Percentiles rank a stretch among this genome's conserved stretches.
Conservation (phyloP, 371 early-diverging fungal species). For the Choanephora cucurbitarum region DNA sequence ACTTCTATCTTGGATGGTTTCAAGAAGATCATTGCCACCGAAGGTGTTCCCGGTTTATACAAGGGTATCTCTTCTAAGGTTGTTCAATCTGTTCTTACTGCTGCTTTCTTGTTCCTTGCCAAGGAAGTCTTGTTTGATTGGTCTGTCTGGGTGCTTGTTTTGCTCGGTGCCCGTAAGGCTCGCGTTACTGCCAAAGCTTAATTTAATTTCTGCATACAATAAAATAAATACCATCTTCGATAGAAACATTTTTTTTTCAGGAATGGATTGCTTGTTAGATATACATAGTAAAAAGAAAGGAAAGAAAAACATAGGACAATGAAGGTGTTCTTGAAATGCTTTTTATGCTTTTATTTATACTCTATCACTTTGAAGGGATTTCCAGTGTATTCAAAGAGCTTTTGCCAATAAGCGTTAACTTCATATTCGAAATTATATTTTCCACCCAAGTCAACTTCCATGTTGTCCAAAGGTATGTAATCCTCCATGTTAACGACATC, state of each 20-base stretch:
- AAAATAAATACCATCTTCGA: not conserved
- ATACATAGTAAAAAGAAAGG: no score
- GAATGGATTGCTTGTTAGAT: no score
- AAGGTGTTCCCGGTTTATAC: conserved; percentile 83
- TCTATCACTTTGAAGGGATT: conserved; percentile 34
- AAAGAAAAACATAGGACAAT: not conserved
- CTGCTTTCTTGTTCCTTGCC: conserved; percentile 91
- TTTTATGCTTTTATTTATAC: conserved; percentile 26
- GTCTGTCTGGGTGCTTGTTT: conserved; percentile 66
- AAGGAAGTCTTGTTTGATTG: conserved; percentile 84
- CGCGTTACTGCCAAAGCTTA: not conserved
- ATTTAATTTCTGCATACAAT: not conserved
- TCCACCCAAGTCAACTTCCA: conserved; percentile 59
- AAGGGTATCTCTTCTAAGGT: conserved; percentile 94
- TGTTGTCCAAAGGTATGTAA: conserved; percentile 48
- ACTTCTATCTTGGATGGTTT: conserved; percentile 84
- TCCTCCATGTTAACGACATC: conserved; percentile 45
- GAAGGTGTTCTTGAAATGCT: no score
- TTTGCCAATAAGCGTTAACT: conserved; percentile 56
- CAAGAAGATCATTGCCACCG: conserved; percentile 83
- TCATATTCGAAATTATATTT: conserved; percentile 51
- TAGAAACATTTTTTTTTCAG: not conserved
- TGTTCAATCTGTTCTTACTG: conserved; percentile 86
- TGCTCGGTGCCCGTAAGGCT: conserved; percentile 53
- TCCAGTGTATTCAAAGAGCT: conserved; percentile 27